Base-by-base conservation (phyloP, 1,284 basidiomycete species). In the Microbotryomycetes sp. region DNA sequence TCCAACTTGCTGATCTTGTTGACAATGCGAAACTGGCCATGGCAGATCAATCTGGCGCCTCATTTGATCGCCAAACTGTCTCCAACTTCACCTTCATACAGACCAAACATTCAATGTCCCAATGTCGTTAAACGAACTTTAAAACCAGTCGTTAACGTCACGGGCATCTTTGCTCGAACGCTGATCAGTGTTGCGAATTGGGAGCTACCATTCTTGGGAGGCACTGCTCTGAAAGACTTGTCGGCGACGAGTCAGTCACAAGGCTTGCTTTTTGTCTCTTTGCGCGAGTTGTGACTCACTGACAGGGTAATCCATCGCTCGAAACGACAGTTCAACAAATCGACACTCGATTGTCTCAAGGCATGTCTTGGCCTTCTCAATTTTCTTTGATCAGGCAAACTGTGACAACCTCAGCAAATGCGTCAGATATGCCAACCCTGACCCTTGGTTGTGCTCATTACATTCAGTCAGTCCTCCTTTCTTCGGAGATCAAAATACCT, bases 391-490 rank as follows among this genome's bases (percentile, higher is more conserved):
- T 57, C 2, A 56, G 32, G 2, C 1, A 16, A n/a, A 14, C 28
- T 26, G 9, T 50, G 47, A 19, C 42, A 19, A 6, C 15, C 29
- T 48, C 51, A 3, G 19, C 19, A 29, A 19, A 55, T 2, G 25
- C 31, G 16, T 14, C 28, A 42, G 32, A 49, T n/a, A 6, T n/a
- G 28, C 45, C 49, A 7, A 30, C 54, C 14, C 53, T 71, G 12
- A 57, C 68, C 15, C 54, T 52, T 12, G 65, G 64, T 12, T 59
- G 75, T 12, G 71, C 73, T n/a, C 62, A 75, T 64, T 75, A 75
- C 67, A 70, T 86, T 51, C 83, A 81, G 86, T 86, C 65, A 59
- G 80, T 70, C 30, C n/a, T 62, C 2, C 63, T 55, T 4, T 60
- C 49, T 23, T 56, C 58, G 4, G 46, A 71, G 23, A 63, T 68